Evolutionary conservation across 768 basidiomycete genomes (phyloP), one percentile per base, ranked within the genome.

Genomic region (Boletellus emodensis): DNA sequence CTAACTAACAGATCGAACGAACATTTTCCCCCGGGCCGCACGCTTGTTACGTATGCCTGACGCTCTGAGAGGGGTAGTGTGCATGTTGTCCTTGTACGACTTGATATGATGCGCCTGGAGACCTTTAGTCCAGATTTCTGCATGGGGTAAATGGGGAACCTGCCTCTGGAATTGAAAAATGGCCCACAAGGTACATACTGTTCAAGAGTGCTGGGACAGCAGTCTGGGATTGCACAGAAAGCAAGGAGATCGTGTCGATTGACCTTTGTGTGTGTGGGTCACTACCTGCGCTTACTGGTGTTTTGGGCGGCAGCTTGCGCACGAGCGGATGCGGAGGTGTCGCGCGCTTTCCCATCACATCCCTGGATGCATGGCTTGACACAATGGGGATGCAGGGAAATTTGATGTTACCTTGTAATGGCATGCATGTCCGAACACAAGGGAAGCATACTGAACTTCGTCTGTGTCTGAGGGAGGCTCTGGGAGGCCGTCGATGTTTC

Each of bases 371-470:
- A 40, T 28, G 18, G 18, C 28, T 62, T 38, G 48, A 44, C 3
- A 40, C 20, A 32, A 45, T 37, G 38, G 15, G 15, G 36, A 39
- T n/a, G n/a, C 3, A 34, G 17, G 24, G 28, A 6, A 24, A 36
- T 3, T 33, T 43, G 24, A 32, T 33, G 36, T 24, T 59, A 64
- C 63, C 49, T 56, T 26, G 28, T 66, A 66, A 64, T 78, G 68
- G 57, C 81, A 83, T 50, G 66, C 66, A 6, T 64, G 69, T 28
- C 74, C 76, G 57, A 77, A 83, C 6, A 65, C 67, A 24, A 83
- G 71, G 49, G 75, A 72, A 4, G 75, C 75, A 60, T 72, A 82
- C 44, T 73, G 71, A n/a, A 76, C 68, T 54, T 82, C 79, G 26
- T 54, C 68, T 68, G 81, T 67, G 40, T 70, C 74, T n/a, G 63